These are phyloP conservation scores for Colletotrichum cuscutae DNA, from an alignment of 2,329 filamentous ascomycete genomes.

Conservation along the genomic window DNA sequence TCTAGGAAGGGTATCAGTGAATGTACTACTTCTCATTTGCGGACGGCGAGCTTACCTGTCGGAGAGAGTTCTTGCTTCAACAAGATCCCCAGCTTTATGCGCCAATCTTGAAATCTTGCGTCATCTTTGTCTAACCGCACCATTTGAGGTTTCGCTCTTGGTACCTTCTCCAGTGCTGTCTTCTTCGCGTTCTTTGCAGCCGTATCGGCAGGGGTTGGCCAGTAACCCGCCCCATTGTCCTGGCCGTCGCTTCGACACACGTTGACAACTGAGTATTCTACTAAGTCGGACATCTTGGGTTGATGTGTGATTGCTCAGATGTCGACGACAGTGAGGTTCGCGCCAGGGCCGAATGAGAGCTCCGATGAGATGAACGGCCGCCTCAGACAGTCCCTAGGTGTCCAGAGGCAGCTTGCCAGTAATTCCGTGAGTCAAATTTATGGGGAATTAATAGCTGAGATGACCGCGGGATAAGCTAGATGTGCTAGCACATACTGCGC, in stretches of 20 bases:
- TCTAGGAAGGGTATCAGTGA: constrained; percentile 43
- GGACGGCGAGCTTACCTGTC: constrained; percentile 4
- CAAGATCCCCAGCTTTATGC: constrained; percentile 56
- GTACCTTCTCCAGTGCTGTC: constrained; percentile 48
- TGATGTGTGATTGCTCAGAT: neutral
- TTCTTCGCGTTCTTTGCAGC: constrained; percentile 50
- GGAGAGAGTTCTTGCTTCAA: constrained; percentile 57
- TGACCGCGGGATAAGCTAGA: neutral
- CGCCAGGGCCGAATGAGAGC: neutral
- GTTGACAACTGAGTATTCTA: constrained; percentile 40
- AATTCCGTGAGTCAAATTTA: neutral
- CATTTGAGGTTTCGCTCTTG: constrained; percentile 55
- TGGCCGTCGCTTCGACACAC: constrained; percentile 58
- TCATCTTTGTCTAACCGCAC: constrained; percentile 54
- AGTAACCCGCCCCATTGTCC: constrained; percentile 57
- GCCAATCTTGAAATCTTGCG: constrained; percentile 56
- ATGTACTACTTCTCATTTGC: neutral
- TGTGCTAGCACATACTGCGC: constrained; percentile 25
- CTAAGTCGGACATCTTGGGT: constrained; percentile 21
- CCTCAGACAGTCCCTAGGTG: neutral
- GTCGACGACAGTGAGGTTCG: neutral
- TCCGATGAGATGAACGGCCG: neutral
- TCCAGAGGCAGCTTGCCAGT: neutral
- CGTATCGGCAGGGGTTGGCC: constrained; percentile 44
- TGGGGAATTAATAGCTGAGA: neutral